Percentiles rank a stretch among this genome's conserved stretches.
phyloP scores from a whole-genome alignment of 1,284 basidiomycete species.

The Psilocybe mexicana region DNA sequence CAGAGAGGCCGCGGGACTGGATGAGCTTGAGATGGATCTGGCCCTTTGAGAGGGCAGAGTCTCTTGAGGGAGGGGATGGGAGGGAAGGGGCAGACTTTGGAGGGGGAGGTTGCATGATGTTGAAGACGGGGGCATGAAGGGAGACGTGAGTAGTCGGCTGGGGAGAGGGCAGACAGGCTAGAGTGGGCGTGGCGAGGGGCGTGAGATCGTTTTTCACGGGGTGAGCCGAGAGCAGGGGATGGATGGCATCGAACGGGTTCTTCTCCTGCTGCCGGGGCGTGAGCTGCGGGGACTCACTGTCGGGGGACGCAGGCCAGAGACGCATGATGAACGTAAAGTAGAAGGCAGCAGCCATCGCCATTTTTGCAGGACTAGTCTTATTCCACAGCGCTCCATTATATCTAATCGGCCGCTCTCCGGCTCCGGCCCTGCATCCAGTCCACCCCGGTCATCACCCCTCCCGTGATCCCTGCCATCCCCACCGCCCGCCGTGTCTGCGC shows the following conservation, averaged over 20 bases:
- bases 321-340: slow-evolving; percentile 54
- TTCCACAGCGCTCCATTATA: slow-evolving; percentile 15
- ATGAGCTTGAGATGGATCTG: slow-evolving; percentile 96
- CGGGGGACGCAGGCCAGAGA: slow-evolving; percentile 57
- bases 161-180: slow-evolving; percentile 48
- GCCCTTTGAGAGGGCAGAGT: slow-evolving; percentile 57
- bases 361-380: slow-evolving; percentile 5
- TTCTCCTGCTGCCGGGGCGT: slow-evolving; percentile 64
- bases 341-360: slow-evolving; percentile 10
- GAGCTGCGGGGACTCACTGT: slow-evolving; percentile 51
- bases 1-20: slow-evolving; percentile 85
- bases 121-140: slow-evolving; percentile 78
- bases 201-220: slow-evolving; percentile 40
- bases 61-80: slow-evolving; percentile 28
- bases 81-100: slow-evolving; percentile 25
- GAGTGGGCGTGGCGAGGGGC: slow-evolving; percentile 32
- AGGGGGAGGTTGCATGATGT: slow-evolving; percentile 63
- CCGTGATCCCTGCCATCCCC: slow-evolving; percentile 54
- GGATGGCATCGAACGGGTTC: slow-evolving; percentile 69
- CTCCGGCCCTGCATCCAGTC: slow-evolving; percentile 42
- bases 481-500: slow-evolving; percentile 49
- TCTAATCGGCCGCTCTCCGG: slow-evolving; percentile 25
- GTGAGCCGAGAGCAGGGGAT: slow-evolving; percentile 30
- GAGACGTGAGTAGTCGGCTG: slow-evolving; percentile 74
- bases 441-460: slow-evolving; percentile 52